Percentiles rank a stretch among this genome's conserved stretches.
phyloP scores from a whole-genome alignment of 805 yeast species.

The Torulaspora maleeae region DNA sequence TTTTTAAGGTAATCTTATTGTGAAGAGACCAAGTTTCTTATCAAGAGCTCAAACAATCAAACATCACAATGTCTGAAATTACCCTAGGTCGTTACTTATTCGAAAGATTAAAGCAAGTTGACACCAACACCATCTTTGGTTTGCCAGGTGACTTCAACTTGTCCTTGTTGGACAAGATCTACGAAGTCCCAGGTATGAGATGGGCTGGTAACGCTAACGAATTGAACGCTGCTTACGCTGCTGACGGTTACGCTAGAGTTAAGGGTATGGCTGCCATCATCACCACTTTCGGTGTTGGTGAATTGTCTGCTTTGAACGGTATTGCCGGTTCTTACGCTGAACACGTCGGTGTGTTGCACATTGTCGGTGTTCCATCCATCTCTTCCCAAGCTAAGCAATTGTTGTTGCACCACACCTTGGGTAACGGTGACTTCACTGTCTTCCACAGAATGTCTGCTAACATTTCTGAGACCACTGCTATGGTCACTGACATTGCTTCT shows the following conservation, averaged over 20 bases:
- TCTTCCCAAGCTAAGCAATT: slow-evolving; percentile 67
- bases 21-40: slow-evolving; percentile 2
- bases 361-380: slow-evolving; percentile 81
- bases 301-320: slow-evolving; percentile 76
- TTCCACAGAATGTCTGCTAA: slow-evolving; percentile 74
- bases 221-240: slow-evolving; percentile 77
- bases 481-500: slow-evolving; percentile 55
- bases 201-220: slow-evolving; percentile 94
- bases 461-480: slow-evolving; percentile 62
- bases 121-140: slow-evolving; percentile 69
- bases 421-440: slow-evolving; percentile 76
- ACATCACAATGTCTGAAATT: slow-evolving; percentile 41
- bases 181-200: slow-evolving; percentile 68
- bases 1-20: not conserved
- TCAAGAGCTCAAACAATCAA: slow-evolving; percentile 1
- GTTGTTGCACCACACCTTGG: slow-evolving; percentile 76
- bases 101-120: slow-evolving; percentile 70
- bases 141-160: slow-evolving; percentile 81
- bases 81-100: slow-evolving; percentile 73
- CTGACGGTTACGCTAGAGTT: slow-evolving; percentile 83
- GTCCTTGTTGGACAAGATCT: slow-evolving; percentile 63
- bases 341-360: slow-evolving; percentile 78
- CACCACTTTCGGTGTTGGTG: slow-evolving; percentile 92
- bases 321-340: slow-evolving; percentile 87
- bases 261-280: slow-evolving; percentile 69